These are phyloP conservation scores for Puccinellia tenuiflora DNA, from an alignment of 176 grass and related monocot genomes.

Conservation along the genomic window DNA sequence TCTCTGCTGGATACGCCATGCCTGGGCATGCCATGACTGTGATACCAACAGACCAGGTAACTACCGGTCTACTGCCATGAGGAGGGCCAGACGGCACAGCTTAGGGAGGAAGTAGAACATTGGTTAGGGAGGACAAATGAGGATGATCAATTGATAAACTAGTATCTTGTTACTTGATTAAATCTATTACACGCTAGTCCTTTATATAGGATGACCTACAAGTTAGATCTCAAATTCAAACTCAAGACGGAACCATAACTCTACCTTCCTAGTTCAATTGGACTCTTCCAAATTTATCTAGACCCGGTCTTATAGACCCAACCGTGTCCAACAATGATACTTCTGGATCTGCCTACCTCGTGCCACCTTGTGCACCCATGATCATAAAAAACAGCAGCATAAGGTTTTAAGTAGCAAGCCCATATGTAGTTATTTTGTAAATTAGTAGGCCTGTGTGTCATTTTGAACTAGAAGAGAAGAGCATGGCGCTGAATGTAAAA, in stretches of 20 bases:
- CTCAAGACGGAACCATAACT: not conserved
- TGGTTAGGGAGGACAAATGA: not conserved
- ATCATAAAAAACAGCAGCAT: not conserved
- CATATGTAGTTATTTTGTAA: conserved; percentile 1
- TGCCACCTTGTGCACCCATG: not conserved
- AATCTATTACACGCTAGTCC: not conserved
- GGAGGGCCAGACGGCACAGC: not conserved
- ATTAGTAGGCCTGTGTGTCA: not conserved
- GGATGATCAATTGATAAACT: not conserved
- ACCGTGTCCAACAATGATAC: not conserved
- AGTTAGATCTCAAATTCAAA: not conserved
- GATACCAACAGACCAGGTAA: not conserved
- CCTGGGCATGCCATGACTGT: not conserved
- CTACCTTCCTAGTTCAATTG: not conserved
- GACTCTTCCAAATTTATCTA: not conserved
- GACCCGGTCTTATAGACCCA: not conserved
- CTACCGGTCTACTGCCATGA: not conserved
- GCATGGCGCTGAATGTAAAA: not conserved
- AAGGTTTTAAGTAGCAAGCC: not conserved
- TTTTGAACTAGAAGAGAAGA: not conserved
- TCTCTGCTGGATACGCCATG: too few relatives aligned
- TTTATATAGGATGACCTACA: not conserved
- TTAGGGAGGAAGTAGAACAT: not conserved
- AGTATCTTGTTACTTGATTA: not conserved
- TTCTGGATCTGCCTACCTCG: not conserved